Base-by-base conservation (phyloP, 2,329 filamentous ascomycete genomes). In the Dactylellina sp. region DNA sequence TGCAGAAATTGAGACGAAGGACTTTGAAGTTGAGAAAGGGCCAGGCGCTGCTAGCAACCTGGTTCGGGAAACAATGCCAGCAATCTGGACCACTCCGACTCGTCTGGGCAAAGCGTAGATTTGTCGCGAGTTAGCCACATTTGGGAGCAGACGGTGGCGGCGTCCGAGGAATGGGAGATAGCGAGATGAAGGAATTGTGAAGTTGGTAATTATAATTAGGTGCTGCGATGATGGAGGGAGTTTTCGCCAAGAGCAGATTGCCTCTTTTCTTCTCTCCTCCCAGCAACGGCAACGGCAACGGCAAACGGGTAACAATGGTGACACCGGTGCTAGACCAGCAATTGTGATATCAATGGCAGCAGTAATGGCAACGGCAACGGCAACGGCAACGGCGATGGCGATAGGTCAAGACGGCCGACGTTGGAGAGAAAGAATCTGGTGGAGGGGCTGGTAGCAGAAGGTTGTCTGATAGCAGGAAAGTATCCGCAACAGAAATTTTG, bases 131-230 rank as follows among this genome's bases (percentile, higher is more conserved):
- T 24, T 28, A 56, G 60, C 68, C 68, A 72, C 68, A 72, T 72
- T 72, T 65, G 68, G 65, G 68, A 65, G 22, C 68, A 72, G 68
- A 72, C 68, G 61, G 68, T 61, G 68, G 60, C 68, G 68, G 35
- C 68, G 68, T 72, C 68, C 68, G 46, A 72, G 46, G 47, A 65
- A 47, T 11, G 68, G 40, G 32, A 56, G 39, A 47, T 57, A 49
- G 24, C 68, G 61, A 56, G 52, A 42, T 35, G 68, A 50, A 60
- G 39, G 53, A 72, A 72, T 72, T 32, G 60, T 72, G 68, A 56
- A 47, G 68, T 20, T 32, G 37, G 55, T 60, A 55, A n/a, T n/a
- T n/a, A n/a, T n/a, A n/a, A n/a, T n/a, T 11, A 11, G 37, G 20
- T 52, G 12, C 32, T 39, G 32, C 18, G 35, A 18, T 44, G 11